Base-by-base conservation (phyloP, 495 filamentous ascomycete species). In the Cercophora sp. region DNA sequence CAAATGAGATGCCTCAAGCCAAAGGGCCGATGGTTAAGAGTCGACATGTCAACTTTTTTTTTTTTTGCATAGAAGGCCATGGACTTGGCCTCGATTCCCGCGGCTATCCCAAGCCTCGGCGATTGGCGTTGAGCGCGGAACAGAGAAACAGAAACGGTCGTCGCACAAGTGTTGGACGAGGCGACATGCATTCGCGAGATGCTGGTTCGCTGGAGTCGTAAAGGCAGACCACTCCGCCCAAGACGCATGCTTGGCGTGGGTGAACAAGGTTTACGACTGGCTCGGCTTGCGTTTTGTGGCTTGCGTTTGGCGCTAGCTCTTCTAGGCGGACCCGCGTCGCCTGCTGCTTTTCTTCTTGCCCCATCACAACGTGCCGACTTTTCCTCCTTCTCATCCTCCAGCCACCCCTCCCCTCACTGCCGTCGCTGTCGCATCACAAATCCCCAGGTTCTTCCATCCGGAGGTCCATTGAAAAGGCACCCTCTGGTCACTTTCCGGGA, bases 341-440 rank as follows among this genome's bases (percentile, higher is more conserved):
- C 16, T 19, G 18, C 13, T 41, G n/a, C n/a, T n/a, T n/a, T n/a
- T n/a, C n/a, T n/a, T 31, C 23, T 51, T 25, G 44, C 44, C 44
- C 48, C 19, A 13, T 31, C 48, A 36, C 36, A 29, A 31, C 48
- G 11, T 15, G 10, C 32, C 32, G 32, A 43, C 32, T 50, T 55
- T 51, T 50, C 45, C 46, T 25, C 37, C 23, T 34, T 47, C n/a
- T 42, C 52, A 42, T 26, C 48, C 48, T 31, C 48, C 54, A 56
- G 46, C 54, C 54, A 51, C 42, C 54, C 34, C 43, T 18, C 40
- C 39, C 25, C 8, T 29, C 32, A 36, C 36, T 43, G 8, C 15
- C 41, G 15, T 27, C 31, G 31, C n/a, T n/a, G n/a, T n/a, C n/a
- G n/a, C n/a, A n/a, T n/a, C n/a, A n/a, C n/a, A n/a, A n/a, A n/a